These are phyloP conservation scores for Vanrija humicola DNA, from an alignment of 1,284 basidiomycete species.

Conservation along the genomic window DNA sequence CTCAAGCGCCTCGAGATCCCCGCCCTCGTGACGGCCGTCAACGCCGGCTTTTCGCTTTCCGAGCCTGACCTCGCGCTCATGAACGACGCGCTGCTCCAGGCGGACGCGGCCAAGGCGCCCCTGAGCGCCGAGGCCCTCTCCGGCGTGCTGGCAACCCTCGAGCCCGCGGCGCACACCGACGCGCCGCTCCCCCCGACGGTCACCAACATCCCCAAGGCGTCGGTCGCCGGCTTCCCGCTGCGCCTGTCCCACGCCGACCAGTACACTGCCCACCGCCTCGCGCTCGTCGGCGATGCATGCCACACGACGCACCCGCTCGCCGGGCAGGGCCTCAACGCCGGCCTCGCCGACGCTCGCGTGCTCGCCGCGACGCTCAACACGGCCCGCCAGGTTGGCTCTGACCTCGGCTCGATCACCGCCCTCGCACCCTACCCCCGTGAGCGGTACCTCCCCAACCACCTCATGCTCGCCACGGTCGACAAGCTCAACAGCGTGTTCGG, in stretches of 20 bases:
- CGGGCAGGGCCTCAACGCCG: slow-evolving; percentile 93
- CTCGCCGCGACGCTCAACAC: slow-evolving; percentile 62
- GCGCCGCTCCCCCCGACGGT: slow-evolving; percentile 69
- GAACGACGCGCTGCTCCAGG: slow-evolving; percentile 58
- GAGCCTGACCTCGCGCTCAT: slow-evolving; percentile 69
- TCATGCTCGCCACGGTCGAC: slow-evolving; percentile 74
- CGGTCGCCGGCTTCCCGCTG: slow-evolving; percentile 85
- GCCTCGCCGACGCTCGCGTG: slow-evolving; percentile 76
- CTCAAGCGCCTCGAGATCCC: slow-evolving; percentile 65
- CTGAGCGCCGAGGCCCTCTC: slow-evolving; percentile 22
- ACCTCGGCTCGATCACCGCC: slow-evolving; percentile 77
- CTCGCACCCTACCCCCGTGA: slow-evolving; percentile 71
- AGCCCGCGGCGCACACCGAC: slow-evolving; percentile 56
- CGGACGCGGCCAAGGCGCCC: slow-evolving; percentile 32
- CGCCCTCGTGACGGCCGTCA: slow-evolving; percentile 72
- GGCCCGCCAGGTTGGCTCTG: slow-evolving; percentile 62
- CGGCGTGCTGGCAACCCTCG: slow-evolving; percentile 40
- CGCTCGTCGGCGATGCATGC: slow-evolving; percentile 89
- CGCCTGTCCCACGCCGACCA: slow-evolving; percentile 80
- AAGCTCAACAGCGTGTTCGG: slow-evolving; percentile 83
- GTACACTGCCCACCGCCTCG: slow-evolving; percentile 62
- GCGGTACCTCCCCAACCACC: slow-evolving; percentile 80
- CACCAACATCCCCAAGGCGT: slow-evolving; percentile 65
- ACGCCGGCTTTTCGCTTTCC: slow-evolving; percentile 85
- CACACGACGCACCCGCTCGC: slow-evolving; percentile 96